Conservation (phyloP, 495 filamentous ascomycete species). For the Talaromyces trachyspermus region DNA sequence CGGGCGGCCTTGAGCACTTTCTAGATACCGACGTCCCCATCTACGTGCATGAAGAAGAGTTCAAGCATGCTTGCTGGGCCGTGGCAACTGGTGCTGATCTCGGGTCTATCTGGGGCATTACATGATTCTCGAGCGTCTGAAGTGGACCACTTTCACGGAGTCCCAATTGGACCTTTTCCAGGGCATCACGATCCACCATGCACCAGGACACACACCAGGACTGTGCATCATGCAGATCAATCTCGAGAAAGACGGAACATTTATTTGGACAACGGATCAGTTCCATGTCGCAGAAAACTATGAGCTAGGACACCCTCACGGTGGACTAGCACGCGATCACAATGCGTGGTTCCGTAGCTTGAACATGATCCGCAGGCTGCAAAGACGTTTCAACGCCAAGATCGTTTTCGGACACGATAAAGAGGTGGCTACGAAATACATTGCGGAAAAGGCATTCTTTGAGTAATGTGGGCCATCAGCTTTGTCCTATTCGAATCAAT, state of each 20-base stretch:
- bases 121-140: constrained; percentile 17
- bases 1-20: constrained; percentile 46
- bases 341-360: constrained; percentile 25
- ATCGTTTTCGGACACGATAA: constrained; percentile 31
- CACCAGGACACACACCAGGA: constrained; percentile 26
- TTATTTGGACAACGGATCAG: constrained; percentile 28
- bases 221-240: constrained; percentile 30
- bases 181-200: constrained; percentile 29
- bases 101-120: constrained; percentile 40
- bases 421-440: constrained; percentile 11
- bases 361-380: constrained; percentile 24
- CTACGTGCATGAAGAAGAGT: constrained; percentile 45
- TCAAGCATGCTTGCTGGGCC: constrained; percentile 42
- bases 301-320: constrained; percentile 14
- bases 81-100: constrained; percentile 35
- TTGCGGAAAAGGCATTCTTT: constrained; percentile 14
- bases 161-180: constrained; percentile 27
- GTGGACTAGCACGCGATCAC: constrained; percentile 20
- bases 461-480: no score
- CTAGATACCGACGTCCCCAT: constrained; percentile 41
- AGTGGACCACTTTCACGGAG: constrained; percentile 30
- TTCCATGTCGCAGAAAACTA: constrained; percentile 28
- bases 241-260: constrained; percentile 24
- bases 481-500: no score
- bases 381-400: constrained; percentile 19